Percentiles rank a stretch among this genome's conserved stretches.
Evolutionary conservation across 1,284 basidiomycete species (phyloP).

Genomic region (Chalciporus sp.): DNA sequence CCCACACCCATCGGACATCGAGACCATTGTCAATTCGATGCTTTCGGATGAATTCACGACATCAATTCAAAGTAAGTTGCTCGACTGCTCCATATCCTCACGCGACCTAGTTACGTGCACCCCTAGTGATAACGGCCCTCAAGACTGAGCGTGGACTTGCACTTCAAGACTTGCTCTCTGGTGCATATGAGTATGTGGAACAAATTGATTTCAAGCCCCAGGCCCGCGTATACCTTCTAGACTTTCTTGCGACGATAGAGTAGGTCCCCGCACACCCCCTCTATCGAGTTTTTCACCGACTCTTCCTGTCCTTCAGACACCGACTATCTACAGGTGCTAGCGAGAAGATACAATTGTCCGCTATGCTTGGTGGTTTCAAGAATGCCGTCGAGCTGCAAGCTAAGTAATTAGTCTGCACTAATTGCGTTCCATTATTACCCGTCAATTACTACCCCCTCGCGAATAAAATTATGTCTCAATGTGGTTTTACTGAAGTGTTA

Average conservation of each 20-base stretch:
- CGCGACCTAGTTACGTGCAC: conserved; percentile 1
- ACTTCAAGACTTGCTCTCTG: conserved; percentile 92
- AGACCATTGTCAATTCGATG: conserved; percentile 94
- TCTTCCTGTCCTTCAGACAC: conserved; percentile 56
- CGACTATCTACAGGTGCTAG: conserved; percentile 90
- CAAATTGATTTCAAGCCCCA: conserved; percentile 85
- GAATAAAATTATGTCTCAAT: not conserved
- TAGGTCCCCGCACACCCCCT: conserved; percentile 43
- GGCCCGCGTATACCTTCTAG: conserved; percentile 89
- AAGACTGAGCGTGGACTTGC: conserved; percentile 94
- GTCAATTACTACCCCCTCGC: not conserved
- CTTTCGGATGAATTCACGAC: conserved; percentile 96
- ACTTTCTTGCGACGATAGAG: conserved; percentile 91
- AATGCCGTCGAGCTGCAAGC: conserved; percentile 80
- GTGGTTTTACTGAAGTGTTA: not conserved
- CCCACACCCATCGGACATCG: conserved; percentile 93
- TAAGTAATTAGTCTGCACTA: conserved; percentile 31
- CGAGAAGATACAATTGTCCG: conserved; percentile 94
- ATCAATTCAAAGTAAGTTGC: conserved; percentile 76
- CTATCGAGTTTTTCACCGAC: not conserved
- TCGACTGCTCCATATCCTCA: not conserved
- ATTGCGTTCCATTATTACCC: not conserved
- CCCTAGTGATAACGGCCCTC: conserved; percentile 79
- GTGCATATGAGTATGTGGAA: conserved; percentile 90
- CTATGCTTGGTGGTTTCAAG: conserved; percentile 92